phyloP scores from a whole-genome alignment of 1,284 basidiomycete species.

The Marasmius sp. region DNA sequence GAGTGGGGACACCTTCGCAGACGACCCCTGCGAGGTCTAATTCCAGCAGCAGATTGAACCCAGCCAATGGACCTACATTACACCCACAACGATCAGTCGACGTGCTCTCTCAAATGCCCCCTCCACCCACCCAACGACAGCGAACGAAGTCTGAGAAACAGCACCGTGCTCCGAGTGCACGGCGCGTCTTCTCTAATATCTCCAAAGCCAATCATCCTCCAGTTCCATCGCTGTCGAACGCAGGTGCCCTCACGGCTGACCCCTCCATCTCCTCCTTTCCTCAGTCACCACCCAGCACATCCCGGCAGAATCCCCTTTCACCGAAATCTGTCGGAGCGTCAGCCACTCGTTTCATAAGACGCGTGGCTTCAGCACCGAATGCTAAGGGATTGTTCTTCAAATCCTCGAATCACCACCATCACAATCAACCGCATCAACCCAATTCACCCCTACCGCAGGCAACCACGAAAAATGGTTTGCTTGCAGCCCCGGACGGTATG shows the following conservation, averaged over 20 bases:
- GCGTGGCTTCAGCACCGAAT: slow-evolving; percentile 96
- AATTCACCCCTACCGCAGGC: slow-evolving; percentile 19
- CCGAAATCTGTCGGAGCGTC: slow-evolving; percentile 67
- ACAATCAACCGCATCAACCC: slow-evolving; percentile 39
- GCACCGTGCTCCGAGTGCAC: slow-evolving; percentile 23
- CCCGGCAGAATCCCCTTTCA: slow-evolving; percentile 41
- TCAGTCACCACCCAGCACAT: slow-evolving; percentile 6
- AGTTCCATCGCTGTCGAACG: slow-evolving; percentile 9
- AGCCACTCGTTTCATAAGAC: slow-evolving; percentile 84
- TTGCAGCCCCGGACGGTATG: slow-evolving; percentile 59
- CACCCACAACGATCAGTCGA: slow-evolving; percentile 8
- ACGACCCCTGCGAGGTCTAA: background rate
- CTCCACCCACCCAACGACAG: slow-evolving; percentile 35
- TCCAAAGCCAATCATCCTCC: slow-evolving; percentile 5
- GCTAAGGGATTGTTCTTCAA: slow-evolving; percentile 84
- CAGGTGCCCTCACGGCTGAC: slow-evolving; percentile 34
- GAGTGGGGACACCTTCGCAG: background rate
- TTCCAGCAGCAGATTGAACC: background rate
- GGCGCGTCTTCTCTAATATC: slow-evolving; percentile 22
- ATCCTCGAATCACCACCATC: slow-evolving; percentile 50
- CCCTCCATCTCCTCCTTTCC: slow-evolving; percentile 23
- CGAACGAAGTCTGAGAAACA: slow-evolving; percentile 64
- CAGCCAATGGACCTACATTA: background rate
- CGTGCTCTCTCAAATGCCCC: slow-evolving; percentile 24
- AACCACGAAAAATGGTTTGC: slow-evolving; percentile 70